Evolutionary conservation across 2,329 filamentous ascomycete species (phyloP).

Genomic region (Neofusicoccum cordaticola): DNA sequence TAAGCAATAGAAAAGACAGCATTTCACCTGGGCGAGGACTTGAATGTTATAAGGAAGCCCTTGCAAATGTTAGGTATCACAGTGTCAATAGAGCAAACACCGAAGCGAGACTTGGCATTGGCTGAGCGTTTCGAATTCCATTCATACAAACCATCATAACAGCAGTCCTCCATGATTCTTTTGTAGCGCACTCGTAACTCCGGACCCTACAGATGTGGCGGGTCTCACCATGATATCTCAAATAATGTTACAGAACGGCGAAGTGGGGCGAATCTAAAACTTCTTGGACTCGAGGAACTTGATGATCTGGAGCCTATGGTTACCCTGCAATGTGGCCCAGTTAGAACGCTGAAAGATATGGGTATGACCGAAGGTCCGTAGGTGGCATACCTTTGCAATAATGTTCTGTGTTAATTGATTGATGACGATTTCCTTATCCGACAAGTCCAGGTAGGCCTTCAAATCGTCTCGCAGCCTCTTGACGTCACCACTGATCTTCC

Average conservation of each 20-base stretch:
- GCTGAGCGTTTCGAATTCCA: too few relatives aligned
- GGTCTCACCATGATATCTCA: background rate
- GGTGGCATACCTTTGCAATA: slow-evolving; percentile 29
- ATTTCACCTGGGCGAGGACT: too few relatives aligned
- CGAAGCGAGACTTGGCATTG: too few relatives aligned
- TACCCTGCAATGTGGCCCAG: slow-evolving; percentile 22
- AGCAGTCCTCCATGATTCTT: background rate
- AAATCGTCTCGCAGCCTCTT: slow-evolving; percentile 64
- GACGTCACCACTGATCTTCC: slow-evolving; percentile 75
- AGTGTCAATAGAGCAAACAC: too few relatives aligned
- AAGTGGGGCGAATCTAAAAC: slow-evolving; percentile 24
- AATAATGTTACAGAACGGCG: background rate
- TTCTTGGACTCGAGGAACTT: slow-evolving; percentile 34
- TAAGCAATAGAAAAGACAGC: too few relatives aligned
- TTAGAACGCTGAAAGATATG: background rate
- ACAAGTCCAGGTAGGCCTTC: slow-evolving; percentile 55
- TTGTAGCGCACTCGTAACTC: background rate
- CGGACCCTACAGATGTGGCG: background rate
- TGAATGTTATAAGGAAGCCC: too few relatives aligned
- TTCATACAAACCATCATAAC: too few relatives aligned
- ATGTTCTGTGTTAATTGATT: slow-evolving; percentile 69
- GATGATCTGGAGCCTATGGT: slow-evolving; percentile 31
- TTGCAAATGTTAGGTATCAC: too few relatives aligned
- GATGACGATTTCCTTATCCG: slow-evolving; percentile 54
- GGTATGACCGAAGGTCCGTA: too few relatives aligned